Percentiles rank a stretch among this genome's conserved stretches.
Conservation (phyloP, 495 filamentous ascomycete genomes). For the Gamarada debralockiae region DNA sequence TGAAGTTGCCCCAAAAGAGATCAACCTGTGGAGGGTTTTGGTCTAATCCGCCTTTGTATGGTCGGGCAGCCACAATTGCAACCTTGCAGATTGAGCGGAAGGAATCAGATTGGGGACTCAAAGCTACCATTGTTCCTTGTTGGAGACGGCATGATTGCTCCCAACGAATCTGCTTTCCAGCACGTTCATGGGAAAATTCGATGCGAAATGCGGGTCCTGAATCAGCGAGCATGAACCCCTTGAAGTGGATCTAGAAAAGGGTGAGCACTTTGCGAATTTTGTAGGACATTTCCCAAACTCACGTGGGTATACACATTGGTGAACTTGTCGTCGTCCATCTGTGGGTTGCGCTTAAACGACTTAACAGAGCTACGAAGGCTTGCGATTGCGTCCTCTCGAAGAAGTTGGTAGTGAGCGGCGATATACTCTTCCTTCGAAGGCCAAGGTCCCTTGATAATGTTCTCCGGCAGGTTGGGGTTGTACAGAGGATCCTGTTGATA, state of each 20-base stretch:
- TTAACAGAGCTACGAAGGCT: constrained; percentile 44
- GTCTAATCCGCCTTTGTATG: constrained; percentile 40
- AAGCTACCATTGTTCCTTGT: constrained; percentile 54
- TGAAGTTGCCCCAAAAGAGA: constrained; percentile 51
- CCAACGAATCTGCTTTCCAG: constrained; percentile 60
- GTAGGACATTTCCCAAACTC: neutral
- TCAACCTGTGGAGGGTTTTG: constrained; percentile 62
- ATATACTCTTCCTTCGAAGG: constrained; percentile 41
- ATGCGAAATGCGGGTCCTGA: constrained; percentile 54
- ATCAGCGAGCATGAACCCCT: constrained; percentile 3
- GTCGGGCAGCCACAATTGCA: constrained; percentile 59
- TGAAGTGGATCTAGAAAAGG: constrained; percentile 14
- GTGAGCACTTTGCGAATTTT: neutral
- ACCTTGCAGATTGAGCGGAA: constrained; percentile 53
- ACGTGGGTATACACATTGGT: constrained; percentile 24
- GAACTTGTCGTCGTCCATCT: constrained; percentile 26
- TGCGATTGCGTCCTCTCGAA: constrained; percentile 48
- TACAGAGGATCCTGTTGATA: constrained; percentile 21
- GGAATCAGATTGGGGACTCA: constrained; percentile 49
- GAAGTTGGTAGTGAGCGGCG: constrained; percentile 46
- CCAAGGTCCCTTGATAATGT: constrained; percentile 42
- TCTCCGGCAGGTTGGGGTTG: constrained; percentile 30
- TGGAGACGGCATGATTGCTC: constrained; percentile 58
- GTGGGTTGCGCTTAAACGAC: constrained; percentile 33
- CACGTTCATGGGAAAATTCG: constrained; percentile 54